These are phyloP conservation scores for Chlorella sp. DNA, from an alignment of 139 green algal species.

Conservation along the genomic window DNA sequence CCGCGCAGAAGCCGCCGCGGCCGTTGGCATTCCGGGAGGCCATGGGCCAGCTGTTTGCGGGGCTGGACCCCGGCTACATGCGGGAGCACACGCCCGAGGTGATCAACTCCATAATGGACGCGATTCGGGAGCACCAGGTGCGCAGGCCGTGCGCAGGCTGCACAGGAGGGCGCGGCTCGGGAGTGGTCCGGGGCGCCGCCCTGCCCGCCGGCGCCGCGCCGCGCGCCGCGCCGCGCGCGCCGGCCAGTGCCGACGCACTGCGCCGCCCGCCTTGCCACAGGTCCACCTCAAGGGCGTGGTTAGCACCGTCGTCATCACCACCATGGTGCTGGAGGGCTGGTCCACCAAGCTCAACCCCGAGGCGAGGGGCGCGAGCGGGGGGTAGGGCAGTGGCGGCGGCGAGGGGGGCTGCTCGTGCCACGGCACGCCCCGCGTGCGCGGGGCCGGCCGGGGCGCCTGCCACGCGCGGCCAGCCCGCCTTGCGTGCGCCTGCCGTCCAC, in stretches of 20 bases:
- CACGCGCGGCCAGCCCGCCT: too few species aligned
- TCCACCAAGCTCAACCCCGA: constrained; percentile 86
- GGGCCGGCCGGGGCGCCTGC: too few species aligned
- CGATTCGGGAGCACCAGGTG: constrained; percentile 65
- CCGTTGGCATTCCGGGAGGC: constrained; percentile 69
- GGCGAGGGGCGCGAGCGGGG: constrained; percentile 44
- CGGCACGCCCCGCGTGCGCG: neutral
- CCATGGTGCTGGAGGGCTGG: constrained; percentile 91
- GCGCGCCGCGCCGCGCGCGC: too few species aligned
- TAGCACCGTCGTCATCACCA: constrained; percentile 81
- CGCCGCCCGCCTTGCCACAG: too few species aligned
- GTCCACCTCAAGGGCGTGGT: constrained; percentile 61
- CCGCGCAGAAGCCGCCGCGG: too few species aligned
- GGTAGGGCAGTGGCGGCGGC: neutral
- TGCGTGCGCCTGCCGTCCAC: neutral
- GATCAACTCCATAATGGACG: constrained; percentile 82
- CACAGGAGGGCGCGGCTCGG: too few species aligned
- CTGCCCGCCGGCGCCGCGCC: too few species aligned
- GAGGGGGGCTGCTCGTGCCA: constrained; percentile 37
- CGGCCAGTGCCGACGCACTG: too few species aligned
- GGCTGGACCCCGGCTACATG: constrained; percentile 72
- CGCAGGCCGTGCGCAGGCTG: too few species aligned
- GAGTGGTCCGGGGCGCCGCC: too few species aligned
- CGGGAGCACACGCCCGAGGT: constrained; percentile 71
- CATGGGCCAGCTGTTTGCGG: constrained; percentile 72